Conservation (phyloP, 1,284 basidiomycete species). For the Ganoderma leucocontextum region DNA sequence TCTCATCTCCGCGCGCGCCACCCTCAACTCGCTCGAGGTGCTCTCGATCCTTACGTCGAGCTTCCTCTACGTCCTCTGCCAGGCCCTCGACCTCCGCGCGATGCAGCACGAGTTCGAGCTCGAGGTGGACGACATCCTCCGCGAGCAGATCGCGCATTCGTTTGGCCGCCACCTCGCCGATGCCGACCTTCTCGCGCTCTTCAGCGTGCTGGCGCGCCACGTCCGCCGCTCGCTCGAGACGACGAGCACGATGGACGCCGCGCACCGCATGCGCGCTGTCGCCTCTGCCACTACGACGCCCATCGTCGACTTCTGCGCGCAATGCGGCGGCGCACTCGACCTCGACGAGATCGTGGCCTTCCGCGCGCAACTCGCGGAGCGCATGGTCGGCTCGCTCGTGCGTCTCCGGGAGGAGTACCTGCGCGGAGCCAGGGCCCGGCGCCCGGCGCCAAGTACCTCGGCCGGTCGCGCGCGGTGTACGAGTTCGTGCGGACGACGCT, state of each 20-base stretch:
- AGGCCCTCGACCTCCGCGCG: slow-evolving; percentile 83
- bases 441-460: slow-evolving; percentile 69
- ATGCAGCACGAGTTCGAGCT: slow-evolving; percentile 70
- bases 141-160: slow-evolving; percentile 56
- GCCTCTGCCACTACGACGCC: slow-evolving; percentile 67
- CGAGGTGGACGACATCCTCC: slow-evolving; percentile 57
- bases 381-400: slow-evolving; percentile 55
- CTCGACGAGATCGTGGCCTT: slow-evolving; percentile 55
- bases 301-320: slow-evolving; percentile 65
- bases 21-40: slow-evolving; percentile 79
- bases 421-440: slow-evolving; percentile 58
- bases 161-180: slow-evolving; percentile 54
- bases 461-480: slow-evolving; percentile 72
- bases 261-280: slow-evolving; percentile 69
- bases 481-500: slow-evolving; percentile 73
- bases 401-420: slow-evolving; percentile 62
- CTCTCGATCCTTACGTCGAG: slow-evolving; percentile 77
- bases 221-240: slow-evolving; percentile 66
- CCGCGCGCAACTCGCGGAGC: slow-evolving; percentile 56
- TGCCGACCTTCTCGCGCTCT: slow-evolving; percentile 45
- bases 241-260: slow-evolving; percentile 75
- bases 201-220: slow-evolving; percentile 46
- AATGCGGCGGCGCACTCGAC: slow-evolving; percentile 42
- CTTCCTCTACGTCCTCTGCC: slow-evolving; percentile 81
- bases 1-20: slow-evolving; percentile 81